Base-by-base conservation (phyloP, 441 rosid genomes). In the Euphorbia schlechtendalii region DNA sequence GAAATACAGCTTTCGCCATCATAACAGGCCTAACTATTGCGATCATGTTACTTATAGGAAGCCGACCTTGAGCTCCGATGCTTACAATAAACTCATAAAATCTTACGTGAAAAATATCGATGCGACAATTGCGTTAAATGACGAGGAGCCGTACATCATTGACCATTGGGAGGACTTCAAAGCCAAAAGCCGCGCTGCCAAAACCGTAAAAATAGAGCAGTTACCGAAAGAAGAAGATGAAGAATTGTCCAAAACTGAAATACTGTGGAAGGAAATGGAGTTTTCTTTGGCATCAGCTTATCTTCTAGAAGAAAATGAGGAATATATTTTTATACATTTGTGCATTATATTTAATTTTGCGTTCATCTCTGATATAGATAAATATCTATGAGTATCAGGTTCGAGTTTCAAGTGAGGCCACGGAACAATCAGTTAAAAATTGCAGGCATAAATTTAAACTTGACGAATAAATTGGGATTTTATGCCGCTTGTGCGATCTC, bases 241-340 rank as follows among this genome's bases (percentile, higher is more conserved):
- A 65, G 92, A 91, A 69, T 58, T 67, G 21, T 82, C 96, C 10
- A 96, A 89, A 73, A 75, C 62, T 48, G 92, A 91, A 55, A 78
- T 86, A 80, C 74, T 91, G 69, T 91, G 98, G 99, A 81, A 78
- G 77, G 98, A 94, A 80, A 87, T 94, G 98, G 92, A 87, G 60
- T 72, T 89, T 27, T 82, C 77, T 55, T 61, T 87, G 84, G 88
- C 96, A 67, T 87, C 93, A 27, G 71, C 85, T 32, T 86, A 82
- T 84, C 78, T 90, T 61, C 78, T 82, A 2, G 96, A 89, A 60
- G 91, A 93, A 67, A 75, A 82, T 41, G 96, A 90, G 96, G 99
- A 87, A 77, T 51, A 8, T 49, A n/a, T 36, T 46, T 21, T n/a
- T n/a, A n/a, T n/a, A n/a, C n/a, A n/a, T n/a, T n/a, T n/a, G n/a